Base-by-base conservation (phyloP, 768 basidiomycete genomes). In the Tephrocybe sp. region DNA sequence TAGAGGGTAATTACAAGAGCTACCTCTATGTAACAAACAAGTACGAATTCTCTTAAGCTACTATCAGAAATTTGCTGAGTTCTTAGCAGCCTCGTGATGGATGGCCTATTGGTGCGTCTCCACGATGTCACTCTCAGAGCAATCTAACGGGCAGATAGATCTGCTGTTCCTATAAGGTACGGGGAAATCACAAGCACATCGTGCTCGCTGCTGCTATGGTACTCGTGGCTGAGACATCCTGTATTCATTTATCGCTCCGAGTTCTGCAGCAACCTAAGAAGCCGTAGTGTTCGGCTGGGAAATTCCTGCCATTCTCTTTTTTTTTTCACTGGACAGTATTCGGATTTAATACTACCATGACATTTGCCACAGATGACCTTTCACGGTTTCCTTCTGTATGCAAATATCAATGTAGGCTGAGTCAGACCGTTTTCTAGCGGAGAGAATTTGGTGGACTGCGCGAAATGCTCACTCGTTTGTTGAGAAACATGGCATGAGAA, bases 11-110 rank as follows among this genome's bases (percentile, higher is more conserved):
- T 5, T 67, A 69, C 1, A 71, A 72, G 46, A 70, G 68, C 25
- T 61, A 62, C 43, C 53, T 74, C 5, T 72, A 68, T 55, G 65
- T 71, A 9, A 68, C 69, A 18, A 74, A 72, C 51, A 72, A 68
- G 73, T 74, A 50, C 45, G 70, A 30, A 12, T 30, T 30, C 28
- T 30, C 28, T 5, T 30, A 30, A 6, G 7, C 28, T 12, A 6
- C 28, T n/a, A n/a, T n/a, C n/a, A n/a, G n/a, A 30, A 30, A 30
- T 12, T 30, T 45, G 10, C 28, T 5, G 5, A 8, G 4, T 18
- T 24, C 25, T 30, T 30, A 12, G 5, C 28, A 30, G 28, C 28
- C 28, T 30, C 5, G 12, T 30, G 12, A 30, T 30, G 28, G 28
- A 30, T 12, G 28, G 28, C 7, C 28, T 30, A 6, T 12, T 30